phyloP scores from a whole-genome alignment of 1,139 yeast genomes.

The Pichia sp. region DNA sequence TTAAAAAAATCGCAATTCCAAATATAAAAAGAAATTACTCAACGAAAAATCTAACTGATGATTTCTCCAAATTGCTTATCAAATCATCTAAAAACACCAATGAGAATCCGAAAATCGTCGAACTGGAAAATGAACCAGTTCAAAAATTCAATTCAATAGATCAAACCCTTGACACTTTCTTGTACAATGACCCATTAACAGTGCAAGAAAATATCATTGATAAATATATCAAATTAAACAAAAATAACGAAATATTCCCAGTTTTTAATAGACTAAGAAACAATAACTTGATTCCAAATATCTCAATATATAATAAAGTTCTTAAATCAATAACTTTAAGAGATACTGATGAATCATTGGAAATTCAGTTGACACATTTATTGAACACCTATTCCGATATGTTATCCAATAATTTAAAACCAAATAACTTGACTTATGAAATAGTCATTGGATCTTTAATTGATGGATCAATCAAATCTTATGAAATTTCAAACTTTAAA shows the following conservation, averaged over 20 bases:
- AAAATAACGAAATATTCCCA: slow-evolving; percentile 29
- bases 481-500: slow-evolving; percentile 33
- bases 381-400: slow-evolving; percentile 64
- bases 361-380: slow-evolving; percentile 48
- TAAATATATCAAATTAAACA: slow-evolving; percentile 18
- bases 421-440: slow-evolving; percentile 47
- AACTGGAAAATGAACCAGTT: neutral
- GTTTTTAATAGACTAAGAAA: slow-evolving; percentile 26
- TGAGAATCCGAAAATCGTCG: neutral
- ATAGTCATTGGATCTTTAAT: slow-evolving; percentile 46
- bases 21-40: slow-evolving; percentile 7
- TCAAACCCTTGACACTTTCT: slow-evolving; percentile 10
- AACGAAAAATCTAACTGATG: slow-evolving; percentile 4
- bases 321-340: slow-evolving; percentile 27
- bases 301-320: slow-evolving; percentile 26
- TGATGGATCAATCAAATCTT: slow-evolving; percentile 41
- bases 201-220: slow-evolving; percentile 20
- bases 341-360: slow-evolving; percentile 35
- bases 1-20: slow-evolving; percentile 21
- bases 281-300: slow-evolving; percentile 22
- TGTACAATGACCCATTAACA: slow-evolving; percentile 12
- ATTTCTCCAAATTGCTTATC: slow-evolving; percentile 1
- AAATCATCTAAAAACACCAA: neutral
- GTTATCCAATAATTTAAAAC: slow-evolving; percentile 45
- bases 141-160: slow-evolving; percentile 3